These are phyloP conservation scores for Fusarium sp. DNA, from an alignment of 2,329 filamentous ascomycete genomes.

Conservation along the genomic window DNA sequence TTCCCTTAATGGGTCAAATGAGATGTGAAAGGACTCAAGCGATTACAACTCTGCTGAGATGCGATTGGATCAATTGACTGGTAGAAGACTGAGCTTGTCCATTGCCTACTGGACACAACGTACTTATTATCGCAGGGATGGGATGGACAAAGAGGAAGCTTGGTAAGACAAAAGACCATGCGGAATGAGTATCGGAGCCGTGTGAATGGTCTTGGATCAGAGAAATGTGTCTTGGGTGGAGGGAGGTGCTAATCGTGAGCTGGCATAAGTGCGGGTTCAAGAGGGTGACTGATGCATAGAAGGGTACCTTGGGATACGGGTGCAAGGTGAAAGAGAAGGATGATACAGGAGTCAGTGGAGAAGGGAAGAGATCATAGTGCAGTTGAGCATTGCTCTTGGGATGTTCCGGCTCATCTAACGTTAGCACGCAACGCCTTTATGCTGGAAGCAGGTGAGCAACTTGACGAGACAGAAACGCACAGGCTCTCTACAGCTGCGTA, in stretches of 20 bases:
- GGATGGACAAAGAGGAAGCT: neutral
- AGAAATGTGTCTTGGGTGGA: neutral
- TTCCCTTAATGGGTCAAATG: fast-evolving
- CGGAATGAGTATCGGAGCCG: too few relatives aligned
- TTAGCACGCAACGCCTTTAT: neutral
- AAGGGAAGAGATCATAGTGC: neutral
- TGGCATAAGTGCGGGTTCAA: neutral
- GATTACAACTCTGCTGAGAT: neutral
- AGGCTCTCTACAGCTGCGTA: neutral
- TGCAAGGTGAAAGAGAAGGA: neutral
- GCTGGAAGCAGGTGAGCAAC: neutral
- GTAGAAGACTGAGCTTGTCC: neutral
- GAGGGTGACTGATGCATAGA: neutral
- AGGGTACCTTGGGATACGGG: neutral
- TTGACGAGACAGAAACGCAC: neutral
- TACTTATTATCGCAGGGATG: neutral
- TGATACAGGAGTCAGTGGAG: neutral
- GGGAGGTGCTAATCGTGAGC: neutral
- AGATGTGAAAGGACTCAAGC: fast-evolving
- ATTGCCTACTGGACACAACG: neutral
- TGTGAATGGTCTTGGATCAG: neutral
- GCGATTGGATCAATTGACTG: neutral
- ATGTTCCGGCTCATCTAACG: neutral
- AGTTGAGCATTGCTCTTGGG: neutral
- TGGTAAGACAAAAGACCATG: fast-evolving